Base-by-base conservation (phyloP, 1,284 basidiomycete genomes). In the Cutaneotrichosporon cavernicola region DNA sequence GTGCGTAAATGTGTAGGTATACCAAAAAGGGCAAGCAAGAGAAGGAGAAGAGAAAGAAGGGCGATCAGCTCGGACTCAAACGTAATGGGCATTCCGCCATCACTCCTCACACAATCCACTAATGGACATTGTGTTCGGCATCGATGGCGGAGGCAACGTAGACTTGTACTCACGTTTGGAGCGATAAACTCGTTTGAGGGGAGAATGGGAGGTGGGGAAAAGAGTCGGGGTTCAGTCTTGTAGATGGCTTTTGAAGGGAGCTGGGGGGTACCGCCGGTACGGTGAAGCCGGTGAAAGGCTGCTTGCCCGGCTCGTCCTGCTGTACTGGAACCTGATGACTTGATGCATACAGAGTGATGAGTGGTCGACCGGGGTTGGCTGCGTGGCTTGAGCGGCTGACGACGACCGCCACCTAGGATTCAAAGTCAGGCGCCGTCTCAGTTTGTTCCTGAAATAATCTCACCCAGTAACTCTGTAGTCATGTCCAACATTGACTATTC, bases 391-490 rank as follows among this genome's bases (percentile, higher is more conserved):
- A 13, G 11, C 34, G 34, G 34, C 34, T 18, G 40, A 16, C 40
- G 14, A 43, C 14, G 40, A 9, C 40, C 43, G 43, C 43, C 43
- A 46, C 43, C 43, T 18, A 46, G 18, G 43, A 46, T 5, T 5
- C 43, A 46, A 46, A 46, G 43, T 46, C 43, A 46, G 43, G 43
- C 43, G 43, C 43, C 11, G 43, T 46, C 43, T 46, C 43, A 46
- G 16, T n/a, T 0, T 46, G 43, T n/a, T n/a, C 43, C 43, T 46
- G 43, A 46, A 8, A 3, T 18, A 18, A 4, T n/a, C 16, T 18
- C 43, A n/a, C 18, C 43, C 43, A 46, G 1, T n/a, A 18, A 46
- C 9, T 5, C 13, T 8, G 0, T 14, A 14, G 38, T 10, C 38
- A 14, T 40, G 36, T 40, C 18, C 43, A 46, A 46, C 18, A 46